Percentiles rank a stretch among this genome's conserved stretches.
phyloP scores from a whole-genome alignment of 148 eudicot genomes.

The Rhododendron molle region DNA sequence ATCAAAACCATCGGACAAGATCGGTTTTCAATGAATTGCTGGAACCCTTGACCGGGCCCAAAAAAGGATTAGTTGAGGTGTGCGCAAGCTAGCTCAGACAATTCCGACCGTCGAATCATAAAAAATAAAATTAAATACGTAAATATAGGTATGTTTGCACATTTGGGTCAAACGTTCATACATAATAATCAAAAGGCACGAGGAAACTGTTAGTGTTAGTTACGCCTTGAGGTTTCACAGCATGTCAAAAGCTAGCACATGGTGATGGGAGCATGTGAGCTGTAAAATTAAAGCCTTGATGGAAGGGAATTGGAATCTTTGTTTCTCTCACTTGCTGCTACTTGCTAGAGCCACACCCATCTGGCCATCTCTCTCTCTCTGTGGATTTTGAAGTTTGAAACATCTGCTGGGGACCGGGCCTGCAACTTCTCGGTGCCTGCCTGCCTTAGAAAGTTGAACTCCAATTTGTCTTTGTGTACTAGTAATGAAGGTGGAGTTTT shows the following conservation, averaged over 20 bases:
- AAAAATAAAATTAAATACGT: not conserved
- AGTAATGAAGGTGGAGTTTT: not conserved
- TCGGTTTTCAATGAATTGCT: not conserved
- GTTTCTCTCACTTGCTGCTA: not conserved
- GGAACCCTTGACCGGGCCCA: too few species aligned
- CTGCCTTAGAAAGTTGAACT: not conserved
- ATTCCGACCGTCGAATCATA: too few species aligned
- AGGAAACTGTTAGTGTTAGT: too few species aligned
- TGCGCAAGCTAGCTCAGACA: too few species aligned
- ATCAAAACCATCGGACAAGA: not conserved
- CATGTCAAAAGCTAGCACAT: not conserved
- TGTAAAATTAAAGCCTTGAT: slow-evolving; percentile 1
- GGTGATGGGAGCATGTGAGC: not conserved
- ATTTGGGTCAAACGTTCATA: not conserved
- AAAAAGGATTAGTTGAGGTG: too few species aligned
- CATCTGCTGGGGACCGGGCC: not conserved
- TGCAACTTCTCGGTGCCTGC: not conserved
- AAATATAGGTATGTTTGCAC: not conserved
- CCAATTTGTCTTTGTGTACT: not conserved
- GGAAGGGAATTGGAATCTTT: not conserved
- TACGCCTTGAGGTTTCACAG: not conserved
- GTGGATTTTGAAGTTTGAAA: not conserved
- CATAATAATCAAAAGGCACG: not conserved
- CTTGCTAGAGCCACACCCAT: not conserved
- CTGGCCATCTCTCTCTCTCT: not conserved